Evolutionary conservation across 768 basidiomycete genomes (phyloP).

Genomic region (Chiua virens): DNA sequence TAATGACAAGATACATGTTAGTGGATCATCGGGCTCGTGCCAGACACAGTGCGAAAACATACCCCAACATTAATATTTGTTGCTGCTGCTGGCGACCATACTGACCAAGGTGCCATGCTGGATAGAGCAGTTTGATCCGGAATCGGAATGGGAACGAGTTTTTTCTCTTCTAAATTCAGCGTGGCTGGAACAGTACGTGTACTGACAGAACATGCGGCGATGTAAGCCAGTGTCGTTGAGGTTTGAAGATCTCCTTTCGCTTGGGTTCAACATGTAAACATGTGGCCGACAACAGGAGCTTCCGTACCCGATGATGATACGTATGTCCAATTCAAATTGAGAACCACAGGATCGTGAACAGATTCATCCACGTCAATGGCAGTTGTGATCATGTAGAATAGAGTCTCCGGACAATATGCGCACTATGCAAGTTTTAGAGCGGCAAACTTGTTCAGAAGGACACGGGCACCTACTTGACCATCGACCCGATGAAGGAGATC

Average conservation of each 20-base stretch:
- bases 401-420: not conserved
- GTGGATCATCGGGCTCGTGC: too few species aligned
- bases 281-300: not conserved
- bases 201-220: not conserved
- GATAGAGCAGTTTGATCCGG: not conserved
- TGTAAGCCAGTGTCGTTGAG: not conserved
- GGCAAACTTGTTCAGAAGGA: too few species aligned
- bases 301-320: not conserved
- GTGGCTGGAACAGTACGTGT: not conserved
- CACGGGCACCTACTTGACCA: not conserved
- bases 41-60: too few species aligned
- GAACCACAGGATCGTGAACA: too few species aligned
- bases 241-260: not conserved
- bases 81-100: not conserved
- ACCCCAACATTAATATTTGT: too few species aligned
- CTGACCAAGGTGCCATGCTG: not conserved
- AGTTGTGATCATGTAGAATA: not conserved
- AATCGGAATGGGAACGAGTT: too few species aligned
- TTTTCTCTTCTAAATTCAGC: not conserved
- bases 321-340: not conserved
- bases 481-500: not conserved
- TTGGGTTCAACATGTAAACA: not conserved
- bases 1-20: too few species aligned
- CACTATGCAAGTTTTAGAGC: not conserved
- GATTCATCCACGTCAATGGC: not conserved